phyloP scores from a whole-genome alignment of 768 basidiomycete species.

The Tephrocybe sp. region DNA sequence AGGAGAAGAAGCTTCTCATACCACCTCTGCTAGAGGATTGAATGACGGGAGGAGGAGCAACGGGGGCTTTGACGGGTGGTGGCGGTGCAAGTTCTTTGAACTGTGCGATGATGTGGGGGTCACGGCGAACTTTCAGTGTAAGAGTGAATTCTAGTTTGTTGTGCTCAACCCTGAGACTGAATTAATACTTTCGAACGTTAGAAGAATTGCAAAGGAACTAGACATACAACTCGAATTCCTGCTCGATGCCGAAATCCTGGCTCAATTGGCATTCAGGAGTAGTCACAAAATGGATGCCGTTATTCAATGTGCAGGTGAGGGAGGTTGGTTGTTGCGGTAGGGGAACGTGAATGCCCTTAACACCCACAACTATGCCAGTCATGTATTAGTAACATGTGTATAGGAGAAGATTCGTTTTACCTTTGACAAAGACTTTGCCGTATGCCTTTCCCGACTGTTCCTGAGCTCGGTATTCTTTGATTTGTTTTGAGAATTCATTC shows the following conservation, averaged over 20 bases:
- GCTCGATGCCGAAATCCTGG: conserved; percentile 64
- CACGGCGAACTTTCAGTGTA: conserved; percentile 80
- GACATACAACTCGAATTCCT: conserved; percentile 88
- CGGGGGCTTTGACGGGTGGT: conserved; percentile 27
- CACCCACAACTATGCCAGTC: conserved; percentile 61
- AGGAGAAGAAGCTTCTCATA: conserved; percentile 73
- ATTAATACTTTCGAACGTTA: background rate
- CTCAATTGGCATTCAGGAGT: conserved; percentile 74
- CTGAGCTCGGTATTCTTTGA: conserved; percentile 74
- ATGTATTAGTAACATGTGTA: background rate
- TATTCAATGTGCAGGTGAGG: conserved; percentile 88
- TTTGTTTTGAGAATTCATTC: conserved; percentile 94
- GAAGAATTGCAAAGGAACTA: background rate
- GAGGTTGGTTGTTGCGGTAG: conserved; percentile 72
- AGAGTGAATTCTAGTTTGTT: conserved; percentile 95
- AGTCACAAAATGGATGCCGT: conserved; percentile 94
- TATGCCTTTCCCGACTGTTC: conserved; percentile 77
- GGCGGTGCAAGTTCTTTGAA: conserved; percentile 60
- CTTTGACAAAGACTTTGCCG: conserved; percentile 94
- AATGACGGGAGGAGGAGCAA: conserved; percentile 36
- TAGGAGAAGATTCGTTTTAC: conserved; percentile 34
- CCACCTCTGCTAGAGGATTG: conserved; percentile 58
- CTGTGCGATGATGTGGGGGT: conserved; percentile 80
- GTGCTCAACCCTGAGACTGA: conserved; percentile 64
- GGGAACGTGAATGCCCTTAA: conserved; percentile 73